Percentiles rank a stretch among this genome's conserved stretches.
phyloP scores from a whole-genome alignment of 1,139 yeast species.

The Taiozyma sp. region DNA sequence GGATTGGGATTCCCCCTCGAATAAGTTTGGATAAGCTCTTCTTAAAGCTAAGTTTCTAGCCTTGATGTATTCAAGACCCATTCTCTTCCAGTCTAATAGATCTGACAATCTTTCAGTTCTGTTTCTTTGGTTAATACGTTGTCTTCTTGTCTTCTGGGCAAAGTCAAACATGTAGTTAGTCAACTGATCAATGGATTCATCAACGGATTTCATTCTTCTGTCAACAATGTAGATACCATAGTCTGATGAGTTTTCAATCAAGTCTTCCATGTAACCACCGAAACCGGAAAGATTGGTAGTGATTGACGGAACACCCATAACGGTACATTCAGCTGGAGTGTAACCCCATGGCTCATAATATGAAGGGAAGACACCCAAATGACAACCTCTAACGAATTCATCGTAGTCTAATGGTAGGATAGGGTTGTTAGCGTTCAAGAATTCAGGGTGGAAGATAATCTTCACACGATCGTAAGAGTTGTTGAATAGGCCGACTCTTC shows the following conservation, averaged over 20 bases:
- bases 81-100: constrained; percentile 93
- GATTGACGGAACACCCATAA: constrained; percentile 99
- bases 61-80: constrained; percentile 95
- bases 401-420: constrained; percentile 91
- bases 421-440: constrained; percentile 92
- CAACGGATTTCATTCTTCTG: constrained; percentile 89
- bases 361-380: constrained; percentile 96
- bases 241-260: constrained; percentile 91
- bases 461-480: constrained; percentile 89
- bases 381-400: constrained; percentile 97
- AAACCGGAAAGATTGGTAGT: constrained; percentile 96
- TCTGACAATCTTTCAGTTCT: constrained; percentile 94
- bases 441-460: constrained; percentile 96
- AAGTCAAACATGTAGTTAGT: constrained; percentile 89
- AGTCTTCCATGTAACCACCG: constrained; percentile 98
- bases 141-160: constrained; percentile 86
- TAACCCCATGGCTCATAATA: constrained; percentile 99
- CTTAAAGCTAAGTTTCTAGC: constrained; percentile 90
- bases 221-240: constrained; percentile 97
- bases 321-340: constrained; percentile 99
- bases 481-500: constrained; percentile 89
- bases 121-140: constrained; percentile 96
- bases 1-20: constrained; percentile 37
- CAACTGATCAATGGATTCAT: constrained; percentile 90
- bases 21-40: constrained; percentile 90